Conservation (phyloP, 2,329 filamentous ascomycete genomes). For the Epichloe hybrida region DNA sequence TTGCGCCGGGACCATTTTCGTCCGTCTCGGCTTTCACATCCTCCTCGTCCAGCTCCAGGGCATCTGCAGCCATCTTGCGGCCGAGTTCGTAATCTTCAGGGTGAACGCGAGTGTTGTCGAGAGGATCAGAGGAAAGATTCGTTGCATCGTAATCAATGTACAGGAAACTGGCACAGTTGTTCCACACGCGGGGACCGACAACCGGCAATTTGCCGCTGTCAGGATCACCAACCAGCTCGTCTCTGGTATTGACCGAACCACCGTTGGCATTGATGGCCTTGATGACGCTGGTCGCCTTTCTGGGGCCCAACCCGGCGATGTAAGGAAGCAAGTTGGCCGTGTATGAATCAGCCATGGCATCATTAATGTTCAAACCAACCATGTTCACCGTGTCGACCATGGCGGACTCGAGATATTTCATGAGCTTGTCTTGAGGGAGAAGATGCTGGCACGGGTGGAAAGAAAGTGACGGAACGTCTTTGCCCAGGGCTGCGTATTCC, state of each 20-base stretch:
- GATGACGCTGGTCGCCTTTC: conserved; percentile 64
- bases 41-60: conserved; percentile 90
- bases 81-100: conserved; percentile 97
- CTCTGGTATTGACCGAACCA: conserved; percentile 68
- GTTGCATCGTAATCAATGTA: conserved; percentile 79
- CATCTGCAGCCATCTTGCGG: conserved; percentile 96
- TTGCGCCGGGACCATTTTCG: conserved; percentile 77
- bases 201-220: conserved; percentile 66
- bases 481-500: conserved; percentile 86
- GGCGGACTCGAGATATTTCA: conserved; percentile 80
- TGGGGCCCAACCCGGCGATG: conserved; percentile 78
- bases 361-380: conserved; percentile 88
- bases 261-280: conserved; percentile 85
- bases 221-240: conserved; percentile 78
- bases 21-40: conserved; percentile 91
- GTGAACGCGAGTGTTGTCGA: conserved; percentile 94
- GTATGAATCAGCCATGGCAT: conserved; percentile 69
- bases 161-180: conserved; percentile 92
- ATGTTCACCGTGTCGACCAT: conserved; percentile 99
- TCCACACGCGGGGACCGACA: conserved; percentile 83
- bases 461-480: conserved; percentile 71
- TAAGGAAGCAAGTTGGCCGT: conserved; percentile 82
- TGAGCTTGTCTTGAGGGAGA: conserved; percentile 73
- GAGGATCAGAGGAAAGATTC: conserved; percentile 71
- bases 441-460: conserved; percentile 88